Base-by-base conservation (phyloP, 345 rosid species). In the Cardamine occulta region DNA sequence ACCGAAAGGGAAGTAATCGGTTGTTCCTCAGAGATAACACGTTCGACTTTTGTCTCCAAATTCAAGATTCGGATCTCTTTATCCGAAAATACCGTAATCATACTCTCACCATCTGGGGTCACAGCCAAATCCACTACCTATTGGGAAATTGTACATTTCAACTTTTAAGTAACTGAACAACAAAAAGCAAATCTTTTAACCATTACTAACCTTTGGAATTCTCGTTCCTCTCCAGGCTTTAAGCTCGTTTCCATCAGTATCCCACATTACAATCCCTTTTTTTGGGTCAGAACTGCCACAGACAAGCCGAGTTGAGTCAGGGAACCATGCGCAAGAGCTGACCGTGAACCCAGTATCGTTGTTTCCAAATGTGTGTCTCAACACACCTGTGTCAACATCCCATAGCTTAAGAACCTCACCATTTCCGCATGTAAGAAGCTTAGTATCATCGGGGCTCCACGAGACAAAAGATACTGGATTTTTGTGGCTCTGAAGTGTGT, bases 301-400 rank as follows among this genome's bases (percentile, higher is more conserved):
- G 17, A 89, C 90, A 75, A 91, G 84, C 76, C 84, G 86, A 70
- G 84, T 85, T 76, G 96, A 94, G 87, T 91, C 95, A 39, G 97
- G 97, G 85, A 91, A 90, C 96, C 97, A 94, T 80, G 96, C 95
- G 82, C 96, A 91, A 54, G 97, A 89, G 86, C 96, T 88, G 75
- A 89, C 91, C 19, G 84, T 75, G 86, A 90, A 91, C 83, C 84
- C 88, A 14, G 70, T 80, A 70, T 86, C 87, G 58, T 80, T 79
- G 76, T 88, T 93, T 72, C 95, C 96, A 86, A 88, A 90, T 73
- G 97, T 94, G 84, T 84, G 90, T 83, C 73, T 84, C 87, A 95
- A 88, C 77, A 83, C 80, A 86, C 97, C 97, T 76, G 92, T 85
- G 72, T 87, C 91, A 81, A 87, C 91, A 74, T 94, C 97, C 97